Conservation (phyloP, 495 filamentous ascomycete genomes). For the Neurospora sp. region DNA sequence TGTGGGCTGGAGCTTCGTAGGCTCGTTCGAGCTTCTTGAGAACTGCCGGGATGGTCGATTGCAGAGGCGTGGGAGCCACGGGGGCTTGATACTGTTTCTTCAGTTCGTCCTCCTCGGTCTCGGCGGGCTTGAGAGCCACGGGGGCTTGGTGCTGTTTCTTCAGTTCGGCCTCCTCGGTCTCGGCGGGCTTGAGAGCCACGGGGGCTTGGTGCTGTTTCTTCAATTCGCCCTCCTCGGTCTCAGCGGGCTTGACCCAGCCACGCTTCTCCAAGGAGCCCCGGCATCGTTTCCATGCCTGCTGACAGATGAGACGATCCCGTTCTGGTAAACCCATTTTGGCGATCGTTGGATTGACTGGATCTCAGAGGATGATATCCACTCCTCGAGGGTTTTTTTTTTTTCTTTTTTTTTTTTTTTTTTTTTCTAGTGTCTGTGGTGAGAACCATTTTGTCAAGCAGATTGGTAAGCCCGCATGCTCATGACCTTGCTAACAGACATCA, state of each 20-base stretch:
- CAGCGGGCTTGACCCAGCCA: slow-evolving; percentile 1
- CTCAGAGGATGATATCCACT: not conserved
- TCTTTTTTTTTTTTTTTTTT: not conserved
- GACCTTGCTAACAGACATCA: slow-evolving; percentile 8
- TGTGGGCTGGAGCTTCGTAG: not conserved
- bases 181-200: not conserved
- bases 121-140: not conserved
- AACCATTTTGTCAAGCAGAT: not conserved
- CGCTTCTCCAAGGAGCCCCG: not conserved
- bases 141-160: slow-evolving; percentile 3
- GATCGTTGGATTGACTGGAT: not conserved
- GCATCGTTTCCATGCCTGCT: not conserved
- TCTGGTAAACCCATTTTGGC: slow-evolving; percentile 8
- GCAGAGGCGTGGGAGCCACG: slow-evolving; percentile 3
- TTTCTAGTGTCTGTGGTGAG: not conserved
- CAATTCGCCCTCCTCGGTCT: not conserved
- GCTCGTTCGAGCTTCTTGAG: not conserved
- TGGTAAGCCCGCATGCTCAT: slow-evolving; percentile 10
- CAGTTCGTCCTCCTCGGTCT: not conserved
- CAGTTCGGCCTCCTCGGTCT: not conserved
- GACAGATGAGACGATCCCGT: slow-evolving; percentile 7
- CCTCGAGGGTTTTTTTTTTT: not conserved
- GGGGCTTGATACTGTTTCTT: slow-evolving; percentile 3
- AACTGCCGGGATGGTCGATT: not conserved
- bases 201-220: slow-evolving; percentile 4